Conservation (phyloP, 768 basidiomycete genomes). For the Pisolithus tinctorius region DNA sequence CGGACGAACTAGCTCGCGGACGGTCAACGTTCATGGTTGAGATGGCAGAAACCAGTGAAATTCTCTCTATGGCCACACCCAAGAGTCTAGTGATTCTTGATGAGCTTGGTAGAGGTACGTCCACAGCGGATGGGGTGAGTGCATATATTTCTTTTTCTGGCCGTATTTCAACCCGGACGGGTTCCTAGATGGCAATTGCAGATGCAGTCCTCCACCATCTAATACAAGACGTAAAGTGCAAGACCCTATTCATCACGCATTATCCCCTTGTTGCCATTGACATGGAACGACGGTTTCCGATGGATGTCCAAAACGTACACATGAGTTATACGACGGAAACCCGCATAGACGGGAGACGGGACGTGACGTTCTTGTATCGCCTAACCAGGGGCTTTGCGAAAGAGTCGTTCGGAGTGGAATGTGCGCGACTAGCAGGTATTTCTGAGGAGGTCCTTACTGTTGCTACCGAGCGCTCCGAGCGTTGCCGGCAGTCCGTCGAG, state of each 20-base stretch:
- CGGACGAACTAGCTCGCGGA: conserved; percentile 80
- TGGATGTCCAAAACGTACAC: conserved; percentile 68
- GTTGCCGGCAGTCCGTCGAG: conserved; percentile 49
- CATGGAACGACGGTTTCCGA: conserved; percentile 52
- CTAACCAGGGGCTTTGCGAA: conserved; percentile 65
- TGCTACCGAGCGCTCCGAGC: conserved; percentile 50
- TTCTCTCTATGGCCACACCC: conserved; percentile 66
- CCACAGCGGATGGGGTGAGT: conserved; percentile 81
- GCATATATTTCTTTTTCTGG: neutral
- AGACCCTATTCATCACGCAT: conserved; percentile 91
- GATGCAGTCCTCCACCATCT: conserved; percentile 73
- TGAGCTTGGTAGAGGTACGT: conserved; percentile 84
- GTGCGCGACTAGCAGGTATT: conserved; percentile 80
- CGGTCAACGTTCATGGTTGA: conserved; percentile 98
- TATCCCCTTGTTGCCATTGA: conserved; percentile 80
- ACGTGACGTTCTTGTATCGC: conserved; percentile 84
- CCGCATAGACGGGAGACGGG: conserved; percentile 63
- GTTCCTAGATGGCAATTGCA: conserved; percentile 75
- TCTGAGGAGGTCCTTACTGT: conserved; percentile 59
- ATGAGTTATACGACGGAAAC: conserved; percentile 76
- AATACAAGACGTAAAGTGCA: conserved; percentile 49
- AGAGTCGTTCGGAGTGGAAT: conserved; percentile 91
- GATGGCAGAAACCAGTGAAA: conserved; percentile 89
- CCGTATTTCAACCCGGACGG: conserved; percentile 6
- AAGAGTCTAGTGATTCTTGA: conserved; percentile 86